phyloP scores from a whole-genome alignment of 768 basidiomycete genomes.

The Suillus weaverae region DNA sequence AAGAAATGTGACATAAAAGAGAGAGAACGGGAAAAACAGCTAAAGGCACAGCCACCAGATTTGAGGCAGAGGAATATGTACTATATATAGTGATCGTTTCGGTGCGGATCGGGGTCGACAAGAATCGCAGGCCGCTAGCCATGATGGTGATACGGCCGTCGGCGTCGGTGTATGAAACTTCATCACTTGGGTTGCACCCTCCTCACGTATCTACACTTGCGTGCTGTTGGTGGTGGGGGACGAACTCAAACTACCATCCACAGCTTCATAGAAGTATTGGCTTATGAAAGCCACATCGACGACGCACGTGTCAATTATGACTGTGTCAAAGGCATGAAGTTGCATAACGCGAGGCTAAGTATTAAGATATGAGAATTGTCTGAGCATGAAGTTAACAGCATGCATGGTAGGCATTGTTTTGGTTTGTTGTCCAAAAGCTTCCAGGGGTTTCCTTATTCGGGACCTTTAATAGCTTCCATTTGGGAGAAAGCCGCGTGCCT shows the following conservation, averaged over 20 bases:
- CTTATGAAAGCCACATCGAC: not conserved
- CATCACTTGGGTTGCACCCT: too few species aligned
- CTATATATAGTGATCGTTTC: not conserved
- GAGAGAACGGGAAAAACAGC: not conserved
- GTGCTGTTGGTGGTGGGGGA: not conserved
- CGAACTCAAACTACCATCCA: not conserved
- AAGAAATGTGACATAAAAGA: too few species aligned
- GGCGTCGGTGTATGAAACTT: not conserved
- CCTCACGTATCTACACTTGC: not conserved
- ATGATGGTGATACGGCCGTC: not conserved
- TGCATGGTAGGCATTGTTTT: constrained; percentile 17
- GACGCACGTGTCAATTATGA: not conserved
- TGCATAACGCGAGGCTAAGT: not conserved
- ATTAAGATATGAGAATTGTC: too few species aligned
- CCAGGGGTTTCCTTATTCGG: not conserved
- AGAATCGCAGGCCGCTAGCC: not conserved
- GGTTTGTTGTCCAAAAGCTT: constrained; percentile 17
- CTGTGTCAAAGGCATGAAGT: not conserved
- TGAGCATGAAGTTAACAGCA: too few species aligned
- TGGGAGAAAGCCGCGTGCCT: constrained; percentile 24
- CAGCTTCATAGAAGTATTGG: not conserved
- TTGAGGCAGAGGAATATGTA: not conserved
- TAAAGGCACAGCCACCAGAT: not conserved
- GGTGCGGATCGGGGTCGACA: not conserved
- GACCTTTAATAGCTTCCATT: not conserved